phyloP scores from a whole-genome alignment of 306 rosid species.

The Astragalus membranaceus region DNA sequence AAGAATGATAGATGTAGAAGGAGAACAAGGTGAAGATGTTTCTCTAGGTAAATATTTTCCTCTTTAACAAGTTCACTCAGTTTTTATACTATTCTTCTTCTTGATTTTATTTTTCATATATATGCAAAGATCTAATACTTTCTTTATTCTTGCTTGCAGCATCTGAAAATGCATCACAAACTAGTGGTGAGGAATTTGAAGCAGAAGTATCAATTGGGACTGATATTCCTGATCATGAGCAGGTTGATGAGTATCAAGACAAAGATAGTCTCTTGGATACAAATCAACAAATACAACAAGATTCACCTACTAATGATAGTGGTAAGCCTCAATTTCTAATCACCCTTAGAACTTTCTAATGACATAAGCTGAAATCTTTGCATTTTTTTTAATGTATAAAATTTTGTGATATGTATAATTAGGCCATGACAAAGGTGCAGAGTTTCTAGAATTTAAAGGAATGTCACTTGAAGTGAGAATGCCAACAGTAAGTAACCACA shows the following conservation, averaged over 20 bases:
- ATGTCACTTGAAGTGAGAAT: constrained; percentile 39
- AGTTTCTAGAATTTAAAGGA: constrained; percentile 44
- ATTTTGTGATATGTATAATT: constrained; percentile 2
- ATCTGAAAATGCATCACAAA: constrained; percentile 43
- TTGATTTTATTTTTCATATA: not conserved
- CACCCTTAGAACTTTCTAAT: not conserved
- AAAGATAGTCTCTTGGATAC: constrained; percentile 28
- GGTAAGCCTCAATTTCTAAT: constrained; percentile 37
- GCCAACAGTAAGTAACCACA: constrained; percentile 28
- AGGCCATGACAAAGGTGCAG: constrained; percentile 39
- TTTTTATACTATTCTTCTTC: not conserved
- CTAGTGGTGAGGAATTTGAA: constrained; percentile 51
- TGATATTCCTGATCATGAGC: constrained; percentile 84
- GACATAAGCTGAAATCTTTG: not conserved
- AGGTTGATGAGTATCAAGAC: constrained; percentile 49
- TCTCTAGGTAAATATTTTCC: constrained; percentile 34
- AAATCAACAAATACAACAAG: constrained; percentile 31
- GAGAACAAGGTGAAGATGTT: constrained; percentile 35
- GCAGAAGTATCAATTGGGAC: constrained; percentile 79
- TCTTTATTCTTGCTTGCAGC: constrained; percentile 31
- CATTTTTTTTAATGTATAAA: not conserved
- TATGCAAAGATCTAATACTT: not conserved
- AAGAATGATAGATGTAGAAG: constrained; percentile 31
- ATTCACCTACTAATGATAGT: constrained; percentile 44
- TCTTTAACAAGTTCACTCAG: not conserved